Evolutionary conservation across 2,329 filamentous ascomycete species (phyloP).

Genomic region (Colletotrichum sidae): DNA sequence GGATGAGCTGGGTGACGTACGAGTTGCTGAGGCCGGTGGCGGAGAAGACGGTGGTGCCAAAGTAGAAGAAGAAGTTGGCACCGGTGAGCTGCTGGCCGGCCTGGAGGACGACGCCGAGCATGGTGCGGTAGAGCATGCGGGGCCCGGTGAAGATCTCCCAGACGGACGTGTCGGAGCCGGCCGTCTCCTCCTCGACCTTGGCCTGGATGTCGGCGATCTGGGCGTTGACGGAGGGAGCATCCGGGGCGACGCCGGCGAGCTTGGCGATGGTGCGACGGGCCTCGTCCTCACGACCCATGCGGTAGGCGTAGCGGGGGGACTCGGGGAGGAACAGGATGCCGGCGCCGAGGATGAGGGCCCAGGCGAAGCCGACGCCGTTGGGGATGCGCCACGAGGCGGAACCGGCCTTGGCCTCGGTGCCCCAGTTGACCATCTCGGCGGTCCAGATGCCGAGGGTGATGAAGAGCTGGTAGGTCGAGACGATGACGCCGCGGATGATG

Average conservation of each 20-base stretch:
- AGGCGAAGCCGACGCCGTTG: slow-evolving; percentile 66
- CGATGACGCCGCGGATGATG: slow-evolving; percentile 72
- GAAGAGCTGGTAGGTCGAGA: slow-evolving; percentile 75
- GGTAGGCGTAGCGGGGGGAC: slow-evolving; percentile 64
- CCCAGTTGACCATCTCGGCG: slow-evolving; percentile 70
- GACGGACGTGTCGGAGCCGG: slow-evolving; percentile 58
- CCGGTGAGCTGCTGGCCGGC: slow-evolving; percentile 77
- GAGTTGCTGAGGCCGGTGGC: slow-evolving; percentile 73
- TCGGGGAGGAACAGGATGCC: slow-evolving; percentile 67
- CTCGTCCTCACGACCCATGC: slow-evolving; percentile 58
- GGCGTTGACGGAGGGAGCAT: slow-evolving; percentile 54
- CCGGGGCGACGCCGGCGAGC: slow-evolving; percentile 55
- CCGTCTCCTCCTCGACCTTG: slow-evolving; percentile 61
- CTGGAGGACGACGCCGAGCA: slow-evolving; percentile 72
- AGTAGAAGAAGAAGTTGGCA: slow-evolving; percentile 77
- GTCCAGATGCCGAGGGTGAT: slow-evolving; percentile 76
- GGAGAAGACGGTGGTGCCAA: slow-evolving; percentile 73
- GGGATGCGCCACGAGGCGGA: slow-evolving; percentile 73
- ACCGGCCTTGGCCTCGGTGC: slow-evolving; percentile 60
- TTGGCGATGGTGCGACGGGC: slow-evolving; percentile 61
- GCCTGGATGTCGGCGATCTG: slow-evolving; percentile 64
- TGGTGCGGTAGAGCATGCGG: slow-evolving; percentile 72
- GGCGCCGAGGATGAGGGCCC: slow-evolving; percentile 63
- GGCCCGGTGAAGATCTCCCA: slow-evolving; percentile 76
- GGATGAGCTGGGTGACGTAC: slow-evolving; percentile 76